These are phyloP conservation scores for Hydrangea macrophylla DNA, from an alignment of 148 eudicot genomes.

Conservation along the genomic window DNA sequence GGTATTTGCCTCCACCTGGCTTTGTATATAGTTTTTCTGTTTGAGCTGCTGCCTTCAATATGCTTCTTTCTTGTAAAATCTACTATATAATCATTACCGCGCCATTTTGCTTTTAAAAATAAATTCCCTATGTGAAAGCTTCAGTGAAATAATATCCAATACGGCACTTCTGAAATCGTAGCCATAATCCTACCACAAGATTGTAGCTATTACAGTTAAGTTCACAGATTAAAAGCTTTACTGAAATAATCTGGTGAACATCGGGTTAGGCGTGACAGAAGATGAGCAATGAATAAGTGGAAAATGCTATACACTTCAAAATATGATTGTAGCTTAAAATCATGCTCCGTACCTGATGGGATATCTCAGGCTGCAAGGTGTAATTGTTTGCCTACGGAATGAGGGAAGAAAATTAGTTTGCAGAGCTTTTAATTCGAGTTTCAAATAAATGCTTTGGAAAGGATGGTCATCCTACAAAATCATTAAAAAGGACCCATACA, in stretches of 20 bases:
- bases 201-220: not conserved
- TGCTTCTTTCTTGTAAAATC: not conserved
- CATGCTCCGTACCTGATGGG: slow-evolving; percentile 67
- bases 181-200: not conserved
- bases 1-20: too few species aligned
- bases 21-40: too few species aligned
- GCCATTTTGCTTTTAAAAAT: not conserved
- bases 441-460: not conserved
- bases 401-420: slow-evolving; percentile 12
- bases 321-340: not conserved
- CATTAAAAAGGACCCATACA: not conserved
- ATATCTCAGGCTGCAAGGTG: slow-evolving; percentile 74
- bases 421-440: not conserved
- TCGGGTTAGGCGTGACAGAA: not conserved
- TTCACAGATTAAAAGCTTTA: not conserved
- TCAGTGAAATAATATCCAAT: too few species aligned
- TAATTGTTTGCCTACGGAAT: slow-evolving; percentile 65
- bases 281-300: not conserved
- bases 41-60: not conserved
- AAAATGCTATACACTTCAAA: slow-evolving; percentile 7
- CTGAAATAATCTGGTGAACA: not conserved
- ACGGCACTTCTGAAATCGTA: not conserved
- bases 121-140: too few species aligned
- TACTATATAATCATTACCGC: not conserved
- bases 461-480: not conserved